phyloP scores from a whole-genome alignment of 163 green algal genomes.

The Chlorella variabilis region DNA sequence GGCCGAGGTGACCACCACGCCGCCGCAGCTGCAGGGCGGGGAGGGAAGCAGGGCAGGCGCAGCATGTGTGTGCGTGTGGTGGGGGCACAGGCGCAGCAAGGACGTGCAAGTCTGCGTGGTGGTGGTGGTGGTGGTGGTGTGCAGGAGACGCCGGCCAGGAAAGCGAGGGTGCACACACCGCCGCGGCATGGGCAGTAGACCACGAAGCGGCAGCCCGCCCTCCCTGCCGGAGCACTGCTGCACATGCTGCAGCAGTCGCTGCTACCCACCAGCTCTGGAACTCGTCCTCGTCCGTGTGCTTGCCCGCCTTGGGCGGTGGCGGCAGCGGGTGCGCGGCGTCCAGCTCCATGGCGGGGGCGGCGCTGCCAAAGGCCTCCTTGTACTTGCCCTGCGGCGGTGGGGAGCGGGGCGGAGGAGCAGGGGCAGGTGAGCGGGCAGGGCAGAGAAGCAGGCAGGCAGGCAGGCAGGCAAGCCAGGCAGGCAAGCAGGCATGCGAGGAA shows the following conservation, averaged over 20 bases:
- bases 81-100: not conserved
- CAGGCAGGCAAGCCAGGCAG: too few species aligned
- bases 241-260: not conserved
- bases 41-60: not conserved
- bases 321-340: slow-evolving; percentile 75
- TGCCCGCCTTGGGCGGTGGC: slow-evolving; percentile 44
- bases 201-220: too few species aligned
- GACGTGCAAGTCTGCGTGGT: too few species aligned
- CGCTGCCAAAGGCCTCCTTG: not conserved
- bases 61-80: too few species aligned
- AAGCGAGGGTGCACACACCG: too few species aligned
- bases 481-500: too few species aligned
- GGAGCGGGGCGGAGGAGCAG: too few species aligned
- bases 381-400: slow-evolving; percentile 8
- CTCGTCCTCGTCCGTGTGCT: slow-evolving; percentile 50
- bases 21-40: slow-evolving; percentile 76
- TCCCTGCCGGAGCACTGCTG: too few species aligned
- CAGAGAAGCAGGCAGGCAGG: not conserved
- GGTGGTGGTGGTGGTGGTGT: not conserved
- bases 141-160: too few species aligned
- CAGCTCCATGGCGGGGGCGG: slow-evolving; percentile 43
- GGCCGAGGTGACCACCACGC: slow-evolving; percentile 79
- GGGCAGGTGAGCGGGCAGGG: too few species aligned
- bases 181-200: too few species aligned
- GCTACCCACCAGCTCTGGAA: slow-evolving; percentile 52